Evolutionary conservation across 2,329 filamentous ascomycete genomes (phyloP).

Genomic region (Blumeria graminis): DNA sequence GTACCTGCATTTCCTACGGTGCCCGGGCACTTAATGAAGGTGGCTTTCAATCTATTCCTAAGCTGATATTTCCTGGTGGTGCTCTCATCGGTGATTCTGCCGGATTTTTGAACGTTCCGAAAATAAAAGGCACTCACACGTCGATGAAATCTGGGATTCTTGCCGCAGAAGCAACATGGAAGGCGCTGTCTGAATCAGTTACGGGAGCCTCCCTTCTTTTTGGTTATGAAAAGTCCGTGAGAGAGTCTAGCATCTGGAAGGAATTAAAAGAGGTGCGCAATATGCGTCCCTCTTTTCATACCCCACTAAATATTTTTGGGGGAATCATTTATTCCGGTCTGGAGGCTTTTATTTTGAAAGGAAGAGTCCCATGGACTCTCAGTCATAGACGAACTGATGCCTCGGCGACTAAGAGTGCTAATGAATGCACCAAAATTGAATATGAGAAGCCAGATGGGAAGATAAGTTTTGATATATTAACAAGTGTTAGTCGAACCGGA

Average conservation of each 20-base stretch:
- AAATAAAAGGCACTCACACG: slow-evolving; percentile 95
- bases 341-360: slow-evolving; percentile 70
- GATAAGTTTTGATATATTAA: slow-evolving; percentile 88
- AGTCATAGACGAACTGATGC: slow-evolving; percentile 62
- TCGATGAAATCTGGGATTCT: slow-evolving; percentile 96
- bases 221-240: slow-evolving; percentile 76
- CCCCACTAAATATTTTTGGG: slow-evolving; percentile 64
- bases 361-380: slow-evolving; percentile 74
- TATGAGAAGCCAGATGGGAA: slow-evolving; percentile 93
- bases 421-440: slow-evolving; percentile 66
- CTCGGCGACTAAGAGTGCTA: slow-evolving; percentile 54
- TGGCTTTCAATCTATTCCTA: slow-evolving; percentile 92
- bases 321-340: slow-evolving; percentile 82
- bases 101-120: slow-evolving; percentile 90
- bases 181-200: slow-evolving; percentile 36
- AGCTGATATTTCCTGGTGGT: slow-evolving; percentile 86
- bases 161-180: slow-evolving; percentile 73
- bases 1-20: slow-evolving; percentile 92
- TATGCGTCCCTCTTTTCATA: slow-evolving; percentile 89
- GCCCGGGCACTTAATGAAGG: slow-evolving; percentile 82
- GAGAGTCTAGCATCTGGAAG: slow-evolving; percentile 73
- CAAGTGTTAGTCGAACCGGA: slow-evolving; percentile 79
- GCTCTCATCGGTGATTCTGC: slow-evolving; percentile 90
- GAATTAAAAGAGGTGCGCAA: slow-evolving; percentile 90
- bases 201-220: slow-evolving; percentile 68